These are phyloP conservation scores for Cyclotella cryptica DNA, from an alignment of 108 stramenopile species.

Conservation along the genomic window DNA sequence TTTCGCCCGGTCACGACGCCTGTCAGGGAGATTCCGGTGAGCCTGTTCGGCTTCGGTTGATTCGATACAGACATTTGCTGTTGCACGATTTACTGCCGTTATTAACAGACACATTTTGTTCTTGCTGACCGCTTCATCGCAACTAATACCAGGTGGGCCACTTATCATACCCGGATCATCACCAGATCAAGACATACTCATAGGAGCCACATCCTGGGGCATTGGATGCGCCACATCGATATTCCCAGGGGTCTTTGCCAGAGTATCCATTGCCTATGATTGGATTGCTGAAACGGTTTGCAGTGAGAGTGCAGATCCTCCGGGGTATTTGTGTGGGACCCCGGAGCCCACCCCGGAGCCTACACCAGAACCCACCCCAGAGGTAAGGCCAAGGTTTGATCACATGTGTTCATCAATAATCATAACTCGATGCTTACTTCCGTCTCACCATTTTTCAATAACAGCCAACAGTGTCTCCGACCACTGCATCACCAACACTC, in stretches of 20 bases:
- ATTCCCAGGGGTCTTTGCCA: slow-evolving; percentile 45
- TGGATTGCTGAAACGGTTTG: slow-evolving; percentile 55
- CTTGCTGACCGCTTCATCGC: too few species aligned
- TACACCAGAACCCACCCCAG: neutral
- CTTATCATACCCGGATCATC: slow-evolving; percentile 29
- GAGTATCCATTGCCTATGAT: slow-evolving; percentile 41
- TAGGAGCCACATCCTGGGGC: slow-evolving; percentile 45
- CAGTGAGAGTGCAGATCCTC: slow-evolving; percentile 33
- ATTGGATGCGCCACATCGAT: slow-evolving; percentile 27
- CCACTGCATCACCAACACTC: slow-evolving; percentile 8
- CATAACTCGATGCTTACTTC: too few species aligned
- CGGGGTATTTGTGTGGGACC: slow-evolving; percentile 34
- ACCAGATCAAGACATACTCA: slow-evolving; percentile 40
- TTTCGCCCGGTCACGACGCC: slow-evolving; percentile 19
- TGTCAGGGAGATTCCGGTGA: slow-evolving; percentile 37
- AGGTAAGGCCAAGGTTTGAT: neutral
- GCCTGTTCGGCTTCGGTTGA: too few species aligned
- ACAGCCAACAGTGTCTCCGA: neutral
- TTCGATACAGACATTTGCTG: too few species aligned
- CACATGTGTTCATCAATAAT: too few species aligned
- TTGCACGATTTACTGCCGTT: too few species aligned
- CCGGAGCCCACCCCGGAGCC: neutral
- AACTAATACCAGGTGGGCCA: slow-evolving; percentile 22
- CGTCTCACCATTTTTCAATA: neutral
- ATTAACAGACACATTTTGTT: too few species aligned